Evolutionary conservation across 306 rosid genomes (phyloP), one percentile per base, ranked within the genome.

Genomic region (Abrus pulchellus): DNA sequence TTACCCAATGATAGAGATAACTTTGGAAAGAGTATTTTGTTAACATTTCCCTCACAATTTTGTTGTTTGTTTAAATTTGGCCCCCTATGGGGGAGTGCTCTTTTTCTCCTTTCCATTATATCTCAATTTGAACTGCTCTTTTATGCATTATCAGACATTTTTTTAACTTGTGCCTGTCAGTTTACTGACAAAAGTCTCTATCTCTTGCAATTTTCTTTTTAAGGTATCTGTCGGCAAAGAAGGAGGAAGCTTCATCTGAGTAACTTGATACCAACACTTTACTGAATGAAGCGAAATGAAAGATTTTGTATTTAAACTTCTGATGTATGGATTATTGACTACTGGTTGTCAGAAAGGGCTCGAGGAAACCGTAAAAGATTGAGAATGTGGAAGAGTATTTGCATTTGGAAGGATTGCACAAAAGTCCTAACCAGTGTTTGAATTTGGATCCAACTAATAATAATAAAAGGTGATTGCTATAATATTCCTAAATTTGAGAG

Each of bases 161-260:
- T 68, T 80, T 47, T 66, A 62, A 48, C 32, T 66, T 32, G 4
- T 69, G 50, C 3, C 27, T 86, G 6, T 69, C 27, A 10, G 55
- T 68, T 68, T 62, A 4, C 62, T 43, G 52, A 60, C 65, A 7
- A 8, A 66, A 45, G 65, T 66, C 28, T 71, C 74, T 48, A 48
- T 78, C 13, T 60, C 11, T 70, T 68, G 78, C 44, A 47, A 57
- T 76, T 67, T 79, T 45, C 48, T 72, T 34, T 29, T 48, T 6
- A 67, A 86, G 89, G 81, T 68, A 34, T 69, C 80, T 86, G 56
- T 66, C 85, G 0, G 83, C 56, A 32, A 80, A 80, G 86, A 69
- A 82, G 81, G 74, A 82, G 76, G 77, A 83, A 86, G 78, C 81
- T 72, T 82, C 85, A 45, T 30, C 89, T 14, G 2, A 86, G 85